phyloP scores from a whole-genome alignment of 352 stramenopile genomes.

The Pythium apleroticum region DNA sequence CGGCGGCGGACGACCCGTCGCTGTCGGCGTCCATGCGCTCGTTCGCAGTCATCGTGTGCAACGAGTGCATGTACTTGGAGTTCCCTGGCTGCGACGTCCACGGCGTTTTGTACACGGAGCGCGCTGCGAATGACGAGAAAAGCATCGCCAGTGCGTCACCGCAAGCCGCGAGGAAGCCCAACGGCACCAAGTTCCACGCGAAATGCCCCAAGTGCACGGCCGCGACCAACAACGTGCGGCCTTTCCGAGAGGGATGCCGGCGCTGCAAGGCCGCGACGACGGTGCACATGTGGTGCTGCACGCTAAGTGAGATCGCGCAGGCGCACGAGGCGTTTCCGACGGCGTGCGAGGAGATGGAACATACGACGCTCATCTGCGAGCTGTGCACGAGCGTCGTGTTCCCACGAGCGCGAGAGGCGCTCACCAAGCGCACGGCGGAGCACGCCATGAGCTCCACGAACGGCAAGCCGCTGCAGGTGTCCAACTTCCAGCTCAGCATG shows the following conservation, averaged over 20 bases:
- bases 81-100: conserved; percentile 88
- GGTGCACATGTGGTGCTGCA: conserved; percentile 75
- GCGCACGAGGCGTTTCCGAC: conserved; percentile 66
- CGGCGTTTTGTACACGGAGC: conserved; percentile 78
- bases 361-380: conserved; percentile 75
- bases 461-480: conserved; percentile 69
- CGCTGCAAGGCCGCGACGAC: conserved; percentile 73
- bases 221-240: conserved; percentile 79
- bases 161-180: neutral
- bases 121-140: conserved; percentile 27
- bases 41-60: conserved; percentile 83
- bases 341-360: conserved; percentile 65
- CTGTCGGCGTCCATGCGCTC: conserved; percentile 43
- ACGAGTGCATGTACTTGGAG: conserved; percentile 82
- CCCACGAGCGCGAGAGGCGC: conserved; percentile 58
- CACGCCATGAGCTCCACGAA: conserved; percentile 53
- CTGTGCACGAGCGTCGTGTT: conserved; percentile 74
- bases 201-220: conserved; percentile 84
- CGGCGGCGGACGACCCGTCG: conserved; percentile 12
- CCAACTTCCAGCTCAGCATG: conserved; percentile 88
- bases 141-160: neutral
- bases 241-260: conserved; percentile 82
- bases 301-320: conserved; percentile 59
- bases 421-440: conserved; percentile 56
- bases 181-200: conserved; percentile 40